phyloP scores from a whole-genome alignment of 73 alveolate genomes.

The Paramecium sexaurelia region DNA sequence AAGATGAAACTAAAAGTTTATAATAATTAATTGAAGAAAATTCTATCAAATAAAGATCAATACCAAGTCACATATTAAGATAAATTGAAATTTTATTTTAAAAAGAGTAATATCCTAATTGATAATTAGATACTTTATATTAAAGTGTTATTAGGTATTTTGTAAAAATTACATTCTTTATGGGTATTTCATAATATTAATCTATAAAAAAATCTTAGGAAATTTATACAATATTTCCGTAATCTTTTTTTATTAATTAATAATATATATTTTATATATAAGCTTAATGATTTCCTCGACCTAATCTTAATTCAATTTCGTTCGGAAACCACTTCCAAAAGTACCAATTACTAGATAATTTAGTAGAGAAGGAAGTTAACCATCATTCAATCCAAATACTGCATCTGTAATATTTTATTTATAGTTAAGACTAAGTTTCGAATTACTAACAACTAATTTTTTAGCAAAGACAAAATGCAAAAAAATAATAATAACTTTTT shows the following conservation, averaged over 20 bases:
- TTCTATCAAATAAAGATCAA: neutral
- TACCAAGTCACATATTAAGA: neutral
- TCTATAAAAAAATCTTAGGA: too few species aligned
- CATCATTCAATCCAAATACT: neutral
- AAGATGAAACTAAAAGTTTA: neutral
- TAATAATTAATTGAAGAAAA: constrained; percentile 1
- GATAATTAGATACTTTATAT: too few species aligned
- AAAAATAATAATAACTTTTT: neutral
- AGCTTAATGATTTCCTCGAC: neutral
- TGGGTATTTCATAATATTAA: too few species aligned
- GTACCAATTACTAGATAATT: constrained; percentile 7
- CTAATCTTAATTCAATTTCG: constrained; percentile 12
- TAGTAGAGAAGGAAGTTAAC: constrained; percentile 25
- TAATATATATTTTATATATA: neutral
- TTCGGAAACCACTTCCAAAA: neutral
- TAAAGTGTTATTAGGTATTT: too few species aligned
- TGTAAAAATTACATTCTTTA: too few species aligned
- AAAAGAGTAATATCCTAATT: constrained; percentile 24
- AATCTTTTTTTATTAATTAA: neutral
- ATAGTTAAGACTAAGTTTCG: constrained; percentile 18
- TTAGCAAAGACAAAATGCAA: neutral
- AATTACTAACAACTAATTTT: neutral
- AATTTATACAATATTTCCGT: neutral
- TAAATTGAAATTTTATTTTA: constrained; percentile 5
- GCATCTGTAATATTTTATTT: neutral